Conservation (phyloP, 2,329 filamentous ascomycete species). For the Trichoderma koningiopsis region DNA sequence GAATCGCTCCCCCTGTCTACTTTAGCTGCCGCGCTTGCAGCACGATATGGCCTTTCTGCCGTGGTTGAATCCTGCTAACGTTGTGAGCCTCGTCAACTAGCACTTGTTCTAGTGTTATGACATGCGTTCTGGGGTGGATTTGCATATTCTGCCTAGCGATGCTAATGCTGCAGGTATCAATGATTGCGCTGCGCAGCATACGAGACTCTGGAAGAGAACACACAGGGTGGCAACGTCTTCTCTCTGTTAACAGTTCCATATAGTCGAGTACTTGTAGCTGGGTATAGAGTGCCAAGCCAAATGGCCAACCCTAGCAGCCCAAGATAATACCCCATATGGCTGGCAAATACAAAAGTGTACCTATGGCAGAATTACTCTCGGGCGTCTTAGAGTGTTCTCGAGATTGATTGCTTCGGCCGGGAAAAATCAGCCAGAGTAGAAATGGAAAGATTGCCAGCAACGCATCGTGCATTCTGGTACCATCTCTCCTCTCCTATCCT, state of each 20-base stretch:
- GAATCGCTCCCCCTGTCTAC: conserved; percentile 6
- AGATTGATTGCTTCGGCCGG: background rate
- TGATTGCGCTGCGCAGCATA: background rate
- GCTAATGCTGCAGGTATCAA: background rate
- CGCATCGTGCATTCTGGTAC: background rate
- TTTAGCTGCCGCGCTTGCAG: conserved; percentile 21
- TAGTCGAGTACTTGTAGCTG: background rate
- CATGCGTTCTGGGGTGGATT: background rate
- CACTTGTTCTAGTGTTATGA: background rate
- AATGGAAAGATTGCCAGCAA: background rate
- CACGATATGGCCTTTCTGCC: conserved; percentile 3
- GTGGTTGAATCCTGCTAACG: background rate
- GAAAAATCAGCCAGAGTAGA: background rate
- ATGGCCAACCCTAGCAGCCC: background rate
- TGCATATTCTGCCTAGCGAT: background rate
- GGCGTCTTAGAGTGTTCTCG: background rate
- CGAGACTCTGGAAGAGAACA: background rate
- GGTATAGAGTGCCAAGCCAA: background rate
- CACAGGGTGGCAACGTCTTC: no score
- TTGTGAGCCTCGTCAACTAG: background rate
- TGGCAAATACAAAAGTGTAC: background rate
- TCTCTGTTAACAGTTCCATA: background rate
- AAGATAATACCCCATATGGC: conserved; percentile 1
- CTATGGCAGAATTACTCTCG: background rate
- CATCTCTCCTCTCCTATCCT: background rate